Conservation (phyloP, 129 eudicot genomes). For the Helichrysum umbraculigerum region DNA sequence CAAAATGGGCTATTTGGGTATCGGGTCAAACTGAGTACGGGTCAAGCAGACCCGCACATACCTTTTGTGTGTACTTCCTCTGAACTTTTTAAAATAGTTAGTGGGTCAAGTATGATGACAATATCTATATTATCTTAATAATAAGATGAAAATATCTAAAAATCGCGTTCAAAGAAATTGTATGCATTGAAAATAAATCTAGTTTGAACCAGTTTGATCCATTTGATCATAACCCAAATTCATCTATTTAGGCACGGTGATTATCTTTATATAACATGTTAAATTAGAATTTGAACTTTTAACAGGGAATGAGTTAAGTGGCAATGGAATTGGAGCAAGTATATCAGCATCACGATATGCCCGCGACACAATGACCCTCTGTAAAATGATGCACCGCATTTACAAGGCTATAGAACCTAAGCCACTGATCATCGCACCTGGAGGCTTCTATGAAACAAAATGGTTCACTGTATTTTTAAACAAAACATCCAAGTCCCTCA, state of each 20-base stretch:
- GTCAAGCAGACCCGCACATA: too few species aligned
- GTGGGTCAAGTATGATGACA: too few species aligned
- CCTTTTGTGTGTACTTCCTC: too few species aligned
- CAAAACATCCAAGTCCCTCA: conserved; percentile 45
- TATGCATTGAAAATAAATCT: too few species aligned
- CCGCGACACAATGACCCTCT: conserved; percentile 41
- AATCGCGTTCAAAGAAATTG: too few species aligned
- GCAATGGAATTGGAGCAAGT: conserved; percentile 69
- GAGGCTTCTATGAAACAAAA: conserved; percentile 60
- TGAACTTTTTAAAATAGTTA: too few species aligned
- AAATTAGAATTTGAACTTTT: neutral
- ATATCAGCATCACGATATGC: conserved; percentile 65
- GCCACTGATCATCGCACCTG: conserved; percentile 75
- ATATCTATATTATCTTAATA: too few species aligned
- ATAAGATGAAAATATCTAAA: too few species aligned
- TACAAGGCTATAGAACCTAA: conserved; percentile 46
- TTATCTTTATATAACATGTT: neutral
- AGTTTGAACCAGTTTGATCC: too few species aligned
- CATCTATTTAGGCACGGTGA: neutral
- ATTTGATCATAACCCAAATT: neutral
- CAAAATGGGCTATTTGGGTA: neutral
- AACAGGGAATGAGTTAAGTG: conserved; percentile 83
- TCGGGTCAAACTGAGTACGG: neutral
- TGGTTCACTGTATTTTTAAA: conserved; percentile 58
- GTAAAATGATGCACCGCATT: conserved; percentile 42